Conservation (phyloP, 768 basidiomycete genomes). For the Auriscalpium orientale region DNA sequence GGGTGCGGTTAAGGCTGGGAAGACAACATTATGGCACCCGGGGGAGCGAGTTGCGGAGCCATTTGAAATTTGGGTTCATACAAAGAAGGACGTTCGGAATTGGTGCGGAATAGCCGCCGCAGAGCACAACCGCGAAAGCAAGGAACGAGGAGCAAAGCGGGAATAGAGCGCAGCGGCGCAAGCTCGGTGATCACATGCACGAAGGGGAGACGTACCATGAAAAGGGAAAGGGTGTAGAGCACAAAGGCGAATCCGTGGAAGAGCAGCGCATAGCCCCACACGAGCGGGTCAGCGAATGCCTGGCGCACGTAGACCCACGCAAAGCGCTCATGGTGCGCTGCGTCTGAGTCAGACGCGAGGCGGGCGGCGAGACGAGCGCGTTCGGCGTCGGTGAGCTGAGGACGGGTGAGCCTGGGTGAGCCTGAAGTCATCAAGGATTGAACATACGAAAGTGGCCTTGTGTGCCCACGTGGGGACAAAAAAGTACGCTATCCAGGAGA, state of each 20-base stretch:
- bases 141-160: too few relatives aligned
- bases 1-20: too few relatives aligned
- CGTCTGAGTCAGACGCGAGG: constrained; percentile 46
- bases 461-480: constrained; percentile 54
- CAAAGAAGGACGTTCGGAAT: too few relatives aligned
- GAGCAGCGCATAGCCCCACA: constrained; percentile 52
- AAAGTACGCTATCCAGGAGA: constrained; percentile 43
- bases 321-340: constrained; percentile 44
- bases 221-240: constrained; percentile 50
- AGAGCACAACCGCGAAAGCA: too few relatives aligned
- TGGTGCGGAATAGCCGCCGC: too few relatives aligned
- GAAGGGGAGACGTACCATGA: constrained; percentile 33
- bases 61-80: too few relatives aligned
- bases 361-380: constrained; percentile 41
- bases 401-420: neutral
- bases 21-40: too few relatives aligned
- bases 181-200: neutral
- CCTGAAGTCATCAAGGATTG: neutral
- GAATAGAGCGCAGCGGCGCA: too few relatives aligned
- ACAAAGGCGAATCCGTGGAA: constrained; percentile 60
- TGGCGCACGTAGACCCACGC: constrained; percentile 50
- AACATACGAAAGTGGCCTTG: constrained; percentile 45
- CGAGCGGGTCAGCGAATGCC: constrained; percentile 49
- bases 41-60: too few relatives aligned
- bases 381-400: constrained; percentile 46